Conservation (phyloP, 352 stramenopile genomes). For the Phytophthora hybrid region DNA sequence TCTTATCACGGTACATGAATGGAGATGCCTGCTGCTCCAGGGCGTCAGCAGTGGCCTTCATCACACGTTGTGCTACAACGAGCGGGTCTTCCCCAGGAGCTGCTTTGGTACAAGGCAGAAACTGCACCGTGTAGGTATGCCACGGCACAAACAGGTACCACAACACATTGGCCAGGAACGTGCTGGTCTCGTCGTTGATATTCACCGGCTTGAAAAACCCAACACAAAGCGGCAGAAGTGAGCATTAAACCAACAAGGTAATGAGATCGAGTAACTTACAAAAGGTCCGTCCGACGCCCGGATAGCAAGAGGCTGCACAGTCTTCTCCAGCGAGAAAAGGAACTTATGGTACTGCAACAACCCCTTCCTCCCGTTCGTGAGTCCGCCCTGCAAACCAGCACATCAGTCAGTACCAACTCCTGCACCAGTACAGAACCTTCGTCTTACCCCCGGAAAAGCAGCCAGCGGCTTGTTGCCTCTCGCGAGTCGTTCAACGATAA, state of each 20-base stretch:
- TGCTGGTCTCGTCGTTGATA: conserved; percentile 84
- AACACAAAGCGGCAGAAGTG: conserved; percentile 1
- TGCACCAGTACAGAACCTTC: not conserved
- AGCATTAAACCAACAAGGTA: not conserved
- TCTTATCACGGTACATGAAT: conserved; percentile 82
- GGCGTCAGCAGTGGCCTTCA: conserved; percentile 57
- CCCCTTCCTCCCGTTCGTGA: conserved; percentile 72
- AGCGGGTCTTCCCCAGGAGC: conserved; percentile 56
- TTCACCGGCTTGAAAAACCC: conserved; percentile 61
- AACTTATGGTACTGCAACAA: conserved; percentile 86
- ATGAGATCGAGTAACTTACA: conserved; percentile 40
- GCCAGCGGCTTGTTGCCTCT: conserved; percentile 61
- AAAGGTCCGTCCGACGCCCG: conserved; percentile 70
- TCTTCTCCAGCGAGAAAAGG: conserved; percentile 73
- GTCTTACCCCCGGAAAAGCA: conserved; percentile 65
- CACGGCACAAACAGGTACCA: conserved; percentile 81
- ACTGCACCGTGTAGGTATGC: conserved; percentile 74
- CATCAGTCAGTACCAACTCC: conserved; percentile 12
- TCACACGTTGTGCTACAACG: conserved; percentile 66
- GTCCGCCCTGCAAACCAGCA: conserved; percentile 47
- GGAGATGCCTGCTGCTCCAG: conserved; percentile 66
- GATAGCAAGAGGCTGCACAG: conserved; percentile 70
- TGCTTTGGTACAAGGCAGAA: conserved; percentile 50
- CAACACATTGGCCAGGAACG: conserved; percentile 73
- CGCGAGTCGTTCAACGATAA: conserved; percentile 67